Conservation (phyloP, 2,329 filamentous ascomycete genomes). For the Hypoxylon sp. region DNA sequence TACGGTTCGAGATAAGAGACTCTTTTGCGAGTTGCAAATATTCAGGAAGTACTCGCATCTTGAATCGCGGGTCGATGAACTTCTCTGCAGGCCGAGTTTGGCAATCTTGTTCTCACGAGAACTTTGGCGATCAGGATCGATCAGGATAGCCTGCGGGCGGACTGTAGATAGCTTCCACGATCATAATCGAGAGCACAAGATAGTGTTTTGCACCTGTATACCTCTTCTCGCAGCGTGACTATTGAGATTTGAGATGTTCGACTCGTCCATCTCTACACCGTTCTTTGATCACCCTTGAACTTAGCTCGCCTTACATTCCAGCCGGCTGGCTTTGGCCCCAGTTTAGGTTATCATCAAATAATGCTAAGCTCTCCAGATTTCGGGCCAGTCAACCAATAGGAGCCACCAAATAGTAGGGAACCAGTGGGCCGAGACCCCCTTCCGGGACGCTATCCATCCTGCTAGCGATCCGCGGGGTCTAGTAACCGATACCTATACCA, state of each 20-base stretch:
- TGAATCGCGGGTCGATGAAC: neutral
- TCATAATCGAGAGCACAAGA: neutral
- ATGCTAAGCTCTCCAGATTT: conserved; percentile 19
- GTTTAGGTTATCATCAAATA: no score
- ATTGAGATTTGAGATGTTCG: no score
- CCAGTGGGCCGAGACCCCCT: conserved; percentile 5
- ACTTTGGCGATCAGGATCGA: no score
- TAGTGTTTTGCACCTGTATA: neutral
- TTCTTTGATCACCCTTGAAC: neutral
- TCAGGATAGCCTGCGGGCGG: neutral
- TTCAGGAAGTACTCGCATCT: neutral
- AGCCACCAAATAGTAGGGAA: conserved; percentile 18
- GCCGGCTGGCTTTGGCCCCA: neutral
- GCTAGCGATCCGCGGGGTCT: conserved; percentile 9
- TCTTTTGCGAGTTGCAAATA: neutral
- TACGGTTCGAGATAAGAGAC: neutral
- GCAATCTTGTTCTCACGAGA: neutral
- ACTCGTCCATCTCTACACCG: no score
- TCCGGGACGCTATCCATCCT: neutral
- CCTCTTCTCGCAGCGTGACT: neutral
- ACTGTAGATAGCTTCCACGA: neutral
- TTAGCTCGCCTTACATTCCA: neutral
- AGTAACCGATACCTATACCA: conserved; percentile 11
- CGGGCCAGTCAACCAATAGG: conserved; percentile 23
- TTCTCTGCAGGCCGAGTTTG: neutral